Base-by-base conservation (phyloP, 2,329 filamentous ascomycete genomes). In the Diaporthe ampelina region DNA sequence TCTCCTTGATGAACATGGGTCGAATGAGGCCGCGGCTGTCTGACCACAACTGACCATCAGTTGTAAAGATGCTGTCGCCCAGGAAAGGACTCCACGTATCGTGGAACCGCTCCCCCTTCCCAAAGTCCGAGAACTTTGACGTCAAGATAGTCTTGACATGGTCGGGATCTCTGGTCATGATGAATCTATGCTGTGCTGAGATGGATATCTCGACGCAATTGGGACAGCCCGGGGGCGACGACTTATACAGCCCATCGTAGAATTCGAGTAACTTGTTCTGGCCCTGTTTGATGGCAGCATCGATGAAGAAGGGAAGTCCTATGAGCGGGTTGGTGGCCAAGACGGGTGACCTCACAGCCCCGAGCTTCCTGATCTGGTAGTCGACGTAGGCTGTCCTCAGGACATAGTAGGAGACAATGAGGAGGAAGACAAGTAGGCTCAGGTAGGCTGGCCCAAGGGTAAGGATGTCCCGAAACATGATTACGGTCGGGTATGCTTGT, bases 81-180 rank as follows among this genome's bases (percentile, higher is more conserved):
- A 91, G 81, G 61, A 91, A 83, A 0, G 86, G 86, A 1, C 81
- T 78, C 80, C 88, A 86, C 4, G 82, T 79, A 1, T 80, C 73
- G 73, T 86, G 85, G 74, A 88, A 86, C n/a, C 77, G 74, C 0
- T 80, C 73, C 0, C 87, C 85, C 70, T 90, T 84, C 29, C 84
- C 85, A 73, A 87, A 92, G 74, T 90, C 86, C 73, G 87, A 83
- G 79, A 91, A 91, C 70, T 90, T 85, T 35, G 86, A 86, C 0
- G 90, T 87, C 17, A 92, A 82, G 5, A 91, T 79, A 0, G 89
- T 84, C 78, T 91, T 90, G 74, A 92, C 80, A 73, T 92, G 91
- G 73, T 88, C 86, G 0, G 88, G 87, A 48, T 92, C 89, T 32
- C 82, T 79, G 0, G 88, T 91, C 61, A 86, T 79, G 72, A 90